Conservation (phyloP, 148 eudicot species). For the Beta vulgaris region DNA sequence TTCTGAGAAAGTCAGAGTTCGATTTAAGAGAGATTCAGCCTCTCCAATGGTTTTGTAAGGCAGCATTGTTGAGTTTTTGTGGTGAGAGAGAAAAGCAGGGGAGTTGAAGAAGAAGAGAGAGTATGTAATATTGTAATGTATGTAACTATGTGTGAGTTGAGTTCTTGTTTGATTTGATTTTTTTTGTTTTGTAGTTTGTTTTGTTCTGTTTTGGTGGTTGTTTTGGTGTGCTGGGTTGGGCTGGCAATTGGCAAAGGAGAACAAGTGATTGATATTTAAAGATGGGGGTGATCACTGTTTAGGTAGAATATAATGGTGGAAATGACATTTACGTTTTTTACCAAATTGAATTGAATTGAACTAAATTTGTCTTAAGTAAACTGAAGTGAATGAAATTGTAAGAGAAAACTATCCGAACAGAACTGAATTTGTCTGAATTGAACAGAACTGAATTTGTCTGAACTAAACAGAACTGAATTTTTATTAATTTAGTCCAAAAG, state of each 20-base stretch:
- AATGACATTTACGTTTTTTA: no score
- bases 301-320: conserved; percentile 12
- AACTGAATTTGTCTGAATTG: no score
- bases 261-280: conserved; percentile 11
- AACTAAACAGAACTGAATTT: no score
- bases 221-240: conserved; percentile 31
- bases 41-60: conserved; percentile 51
- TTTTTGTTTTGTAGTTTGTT: neutral
- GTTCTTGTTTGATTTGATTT: neutral
- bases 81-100: neutral
- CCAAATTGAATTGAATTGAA: no score
- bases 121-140: neutral
- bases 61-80: conserved; percentile 44
- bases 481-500: no score
- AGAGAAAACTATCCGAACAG: no score
- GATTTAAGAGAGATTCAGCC: conserved; percentile 58
- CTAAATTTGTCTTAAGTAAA: no score
- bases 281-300: neutral
- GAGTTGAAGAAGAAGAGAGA: neutral
- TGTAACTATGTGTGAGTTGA: neutral
- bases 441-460: no score
- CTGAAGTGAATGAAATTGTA: no score
- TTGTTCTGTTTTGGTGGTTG: neutral
- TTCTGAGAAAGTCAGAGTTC: conserved; percentile 55
- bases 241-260: conserved; percentile 23